phyloP scores from a whole-genome alignment of 345 rosid species.

The Ailanthus altissimus region DNA sequence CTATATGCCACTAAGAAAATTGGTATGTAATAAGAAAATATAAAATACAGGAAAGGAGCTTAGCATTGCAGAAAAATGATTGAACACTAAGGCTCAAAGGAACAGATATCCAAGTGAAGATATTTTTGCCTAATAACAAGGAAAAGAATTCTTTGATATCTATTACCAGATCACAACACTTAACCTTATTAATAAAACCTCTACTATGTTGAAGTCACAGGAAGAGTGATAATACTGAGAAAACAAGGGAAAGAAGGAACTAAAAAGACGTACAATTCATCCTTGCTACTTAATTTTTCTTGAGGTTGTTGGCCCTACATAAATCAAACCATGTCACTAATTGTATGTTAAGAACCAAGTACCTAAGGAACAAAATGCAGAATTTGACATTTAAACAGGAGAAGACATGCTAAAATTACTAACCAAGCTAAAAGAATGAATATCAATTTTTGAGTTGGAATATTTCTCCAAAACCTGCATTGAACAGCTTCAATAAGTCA shows the following conservation, averaged over 20 bases:
- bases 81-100: background rate
- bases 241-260: background rate
- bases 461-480: constrained; percentile 51
- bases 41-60: background rate
- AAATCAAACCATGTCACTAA: constrained; percentile 6
- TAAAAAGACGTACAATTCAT: constrained; percentile 35
- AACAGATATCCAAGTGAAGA: background rate
- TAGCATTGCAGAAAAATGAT: background rate
- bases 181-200: background rate
- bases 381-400: constrained; percentile 7
- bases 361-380: background rate
- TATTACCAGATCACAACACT: background rate
- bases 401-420: constrained; percentile 9
- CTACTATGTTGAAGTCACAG: background rate
- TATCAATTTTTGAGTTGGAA: constrained; percentile 38
- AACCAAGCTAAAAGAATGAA: constrained; percentile 48
- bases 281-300: constrained; percentile 21
- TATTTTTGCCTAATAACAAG: too few relatives aligned
- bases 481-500: constrained; percentile 24
- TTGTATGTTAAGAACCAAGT: constrained; percentile 6
- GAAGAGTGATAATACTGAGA: background rate
- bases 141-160: too few relatives aligned
- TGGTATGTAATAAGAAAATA: background rate
- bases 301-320: constrained; percentile 27
- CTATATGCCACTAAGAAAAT: background rate